A percentile compares a stretch with the other conserved stretches of the same genome.
Evolutionary conservation across 2,329 filamentous ascomycete genomes (phyloP).

Genomic region (Hymenoscyphus albidus): DNA sequence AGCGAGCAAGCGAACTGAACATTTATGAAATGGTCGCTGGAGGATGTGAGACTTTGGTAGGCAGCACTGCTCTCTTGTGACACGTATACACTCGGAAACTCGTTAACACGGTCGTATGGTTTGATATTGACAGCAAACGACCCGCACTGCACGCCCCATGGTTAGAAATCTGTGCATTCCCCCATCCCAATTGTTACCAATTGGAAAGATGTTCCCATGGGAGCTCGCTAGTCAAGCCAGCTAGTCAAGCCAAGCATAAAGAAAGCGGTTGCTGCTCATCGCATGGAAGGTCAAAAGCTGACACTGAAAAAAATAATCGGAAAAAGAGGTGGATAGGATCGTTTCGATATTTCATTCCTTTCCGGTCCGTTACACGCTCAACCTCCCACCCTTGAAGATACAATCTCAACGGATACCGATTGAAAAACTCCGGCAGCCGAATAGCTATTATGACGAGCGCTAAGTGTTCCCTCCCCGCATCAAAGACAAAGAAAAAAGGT

Average conservation of each 20-base stretch:
- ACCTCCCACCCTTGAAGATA: conserved; percentile 7
- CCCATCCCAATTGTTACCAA: neutral
- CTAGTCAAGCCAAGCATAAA: neutral
- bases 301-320: neutral
- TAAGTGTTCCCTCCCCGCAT: conserved; percentile 10
- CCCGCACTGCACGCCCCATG: neutral
- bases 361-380: neutral
- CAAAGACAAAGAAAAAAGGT: conserved; percentile 16
- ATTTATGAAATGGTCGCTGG: neutral
- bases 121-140: neutral
- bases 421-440: conserved; percentile 4
- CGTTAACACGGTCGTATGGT: neutral
- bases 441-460: conserved; percentile 15
- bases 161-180: neutral
- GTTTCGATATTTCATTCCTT: conserved; percentile 2
- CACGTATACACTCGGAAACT: neutral
- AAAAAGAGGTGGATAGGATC: conserved; percentile 1
- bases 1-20: neutral
- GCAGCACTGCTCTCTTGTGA: neutral
- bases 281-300: neutral
- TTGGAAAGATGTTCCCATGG: neutral
- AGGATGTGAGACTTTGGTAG: neutral
- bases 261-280: neutral
- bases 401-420: conserved; percentile 18
- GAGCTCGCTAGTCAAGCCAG: neutral